Base-by-base conservation (phyloP, 73 alveolate genomes). In the Paramecium caudatum region DNA sequence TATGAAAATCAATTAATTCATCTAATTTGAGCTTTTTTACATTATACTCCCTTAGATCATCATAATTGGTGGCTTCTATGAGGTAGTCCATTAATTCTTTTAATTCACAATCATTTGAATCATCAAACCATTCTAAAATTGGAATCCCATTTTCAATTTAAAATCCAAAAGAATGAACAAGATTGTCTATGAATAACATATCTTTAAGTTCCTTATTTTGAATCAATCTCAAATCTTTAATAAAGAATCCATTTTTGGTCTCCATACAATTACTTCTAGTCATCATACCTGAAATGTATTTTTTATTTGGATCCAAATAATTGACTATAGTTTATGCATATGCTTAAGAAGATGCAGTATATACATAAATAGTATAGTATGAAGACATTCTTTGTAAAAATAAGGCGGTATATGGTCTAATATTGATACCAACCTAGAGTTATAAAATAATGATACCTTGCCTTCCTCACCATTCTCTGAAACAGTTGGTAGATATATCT, bases 301-400 rank as follows among this genome's bases (percentile, higher is more conserved):
- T 93, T 19, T 95, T 94, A 34, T 95, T 82, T 10, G 99, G 99
- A 46, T 97, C 99, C 83, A 97, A 74, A 82, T 91, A 96, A 90
- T 94, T 96, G 21, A 97, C 82, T 8, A 97, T 98, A 37, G 97
- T 95, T 86, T 96, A 97, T 0, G 99, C 99, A 91, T 97, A 97
- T n/a, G 99, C 93, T 19, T 93, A 92, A 88, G 96, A 96, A 7
- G 98, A 93, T 12, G 99, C 99, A 36, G 99, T 97, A 82, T 92
- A 97, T 21, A 96, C 91, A 55, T 94, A 96, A 13, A 97, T 96
- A 65, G 94, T 90, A 91, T 92, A 97, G 37, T 91, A 55, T 85
- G 95, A 86, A 41, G 91, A 90, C 46, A 94, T 94, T 63, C 91
- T 91, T 84, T 81, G 91, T 68, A 97, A 85, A 62, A 96, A 91